phyloP scores from a whole-genome alignment of 2,329 filamentous ascomycete species.

The Botryosphaeria dothidea region DNA sequence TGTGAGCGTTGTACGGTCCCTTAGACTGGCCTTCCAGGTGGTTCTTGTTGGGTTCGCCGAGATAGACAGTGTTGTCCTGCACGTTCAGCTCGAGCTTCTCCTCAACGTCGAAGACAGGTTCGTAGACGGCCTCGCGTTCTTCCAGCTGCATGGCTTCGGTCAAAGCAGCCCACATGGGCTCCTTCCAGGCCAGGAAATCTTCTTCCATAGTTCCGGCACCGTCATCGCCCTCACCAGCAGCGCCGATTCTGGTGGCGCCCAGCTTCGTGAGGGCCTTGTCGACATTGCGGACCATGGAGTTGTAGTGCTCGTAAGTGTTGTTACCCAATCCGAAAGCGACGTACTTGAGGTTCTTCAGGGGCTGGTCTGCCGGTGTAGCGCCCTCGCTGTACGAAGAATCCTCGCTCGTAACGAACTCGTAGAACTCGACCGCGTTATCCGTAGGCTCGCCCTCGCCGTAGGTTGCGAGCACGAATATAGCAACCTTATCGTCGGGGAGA shows the following conservation, averaged over 20 bases:
- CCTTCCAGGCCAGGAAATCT: constrained; percentile 98
- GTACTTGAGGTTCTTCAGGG: constrained; percentile 83
- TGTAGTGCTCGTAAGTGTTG: constrained; percentile 99
- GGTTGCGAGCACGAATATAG: constrained; percentile 93
- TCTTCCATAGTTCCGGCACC: constrained; percentile 99
- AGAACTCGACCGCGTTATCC: constrained; percentile 98
- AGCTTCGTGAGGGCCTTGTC: constrained; percentile 78
- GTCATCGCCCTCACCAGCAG: constrained; percentile 93
- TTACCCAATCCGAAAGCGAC: constrained; percentile 96
- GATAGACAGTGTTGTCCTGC: constrained; percentile 80
- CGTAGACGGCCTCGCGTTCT: constrained; percentile 94
- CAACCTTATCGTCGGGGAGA: constrained; percentile 85
- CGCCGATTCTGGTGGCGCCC: constrained; percentile 80
- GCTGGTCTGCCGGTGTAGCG: constrained; percentile 53
- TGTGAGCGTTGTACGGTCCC: constrained; percentile 93
- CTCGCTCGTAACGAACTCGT: constrained; percentile 88
- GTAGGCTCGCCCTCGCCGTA: constrained; percentile 99
- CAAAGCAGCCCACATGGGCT: constrained; percentile 94
- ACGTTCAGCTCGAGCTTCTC: constrained; percentile 73
- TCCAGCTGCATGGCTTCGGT: constrained; percentile 82
- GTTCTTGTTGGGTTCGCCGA: constrained; percentile 95
- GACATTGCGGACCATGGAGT: constrained; percentile 94
- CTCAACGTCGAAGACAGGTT: constrained; percentile 82
- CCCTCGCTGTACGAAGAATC: constrained; percentile 78
- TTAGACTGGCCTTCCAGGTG: constrained; percentile 83